Percentiles rank a stretch among this genome's conserved stretches.
phyloP scores from a whole-genome alignment of 2,329 filamentous ascomycete species.

The Berkeleyomyces rouxiae region DNA sequence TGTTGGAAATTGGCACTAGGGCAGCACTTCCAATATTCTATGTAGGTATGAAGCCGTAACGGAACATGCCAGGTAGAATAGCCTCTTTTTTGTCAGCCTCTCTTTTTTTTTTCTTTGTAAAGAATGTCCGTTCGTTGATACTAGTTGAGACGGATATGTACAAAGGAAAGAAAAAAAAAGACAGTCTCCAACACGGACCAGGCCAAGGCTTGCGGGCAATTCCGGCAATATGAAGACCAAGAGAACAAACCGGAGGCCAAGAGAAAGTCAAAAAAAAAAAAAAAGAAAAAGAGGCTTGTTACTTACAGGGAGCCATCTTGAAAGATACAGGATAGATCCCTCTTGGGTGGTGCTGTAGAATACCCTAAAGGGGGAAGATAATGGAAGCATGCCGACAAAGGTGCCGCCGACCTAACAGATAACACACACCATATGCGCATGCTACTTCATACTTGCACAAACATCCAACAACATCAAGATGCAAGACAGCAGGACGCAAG shows the following conservation, averaged over 20 bases:
- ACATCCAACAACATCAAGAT: neutral
- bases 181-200: neutral
- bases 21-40: too few species aligned
- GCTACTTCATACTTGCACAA: neutral
- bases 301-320: too few species aligned
- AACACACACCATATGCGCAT: neutral
- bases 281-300: neutral
- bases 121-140: neutral
- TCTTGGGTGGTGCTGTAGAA: neutral
- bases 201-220: neutral
- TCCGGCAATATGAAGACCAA: neutral
- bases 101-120: too few species aligned
- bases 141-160: too few species aligned
- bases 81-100: too few species aligned
- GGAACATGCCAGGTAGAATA: too few species aligned
- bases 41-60: too few species aligned
- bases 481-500: neutral
- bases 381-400: neutral
- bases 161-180: neutral
- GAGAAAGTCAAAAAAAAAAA: neutral
- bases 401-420: neutral
- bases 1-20: too few species aligned
- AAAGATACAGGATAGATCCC: too few species aligned
- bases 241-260: neutral
- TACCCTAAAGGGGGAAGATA: neutral